A percentile compares a stretch with the other conserved stretches of the same genome.
Evolutionary conservation across 2,329 filamentous ascomycete genomes (phyloP).

Genomic region (Arachnomyces sp.): DNA sequence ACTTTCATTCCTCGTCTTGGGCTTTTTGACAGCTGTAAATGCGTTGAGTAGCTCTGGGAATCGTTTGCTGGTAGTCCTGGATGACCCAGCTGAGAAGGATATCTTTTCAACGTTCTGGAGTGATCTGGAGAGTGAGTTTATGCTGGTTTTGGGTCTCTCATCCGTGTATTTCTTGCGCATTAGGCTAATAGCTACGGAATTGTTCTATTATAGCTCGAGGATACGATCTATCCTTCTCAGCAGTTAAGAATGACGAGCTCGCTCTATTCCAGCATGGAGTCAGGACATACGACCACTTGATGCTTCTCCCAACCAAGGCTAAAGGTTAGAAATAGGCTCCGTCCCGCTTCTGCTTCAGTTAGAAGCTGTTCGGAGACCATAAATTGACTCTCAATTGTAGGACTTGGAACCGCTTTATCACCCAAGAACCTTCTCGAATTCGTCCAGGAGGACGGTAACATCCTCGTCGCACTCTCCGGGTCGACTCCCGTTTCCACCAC

Average conservation of each 20-base stretch:
- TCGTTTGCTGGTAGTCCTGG: slow-evolving; percentile 76
- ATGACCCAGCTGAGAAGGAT: slow-evolving; percentile 72
- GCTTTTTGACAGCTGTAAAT: slow-evolving; percentile 46
- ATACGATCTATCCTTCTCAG: slow-evolving; percentile 72
- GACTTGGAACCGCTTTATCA: slow-evolving; percentile 79
- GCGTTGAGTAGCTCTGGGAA: slow-evolving; percentile 73
- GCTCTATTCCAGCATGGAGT: slow-evolving; percentile 79
- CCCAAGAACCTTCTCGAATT: slow-evolving; percentile 84
- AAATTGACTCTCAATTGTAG: slow-evolving; percentile 39
- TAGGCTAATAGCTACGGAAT: slow-evolving; percentile 10
- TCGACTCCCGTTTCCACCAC: slow-evolving; percentile 62
- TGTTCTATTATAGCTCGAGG: slow-evolving; percentile 61
- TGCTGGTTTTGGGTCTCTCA: background rate
- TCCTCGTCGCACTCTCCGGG: slow-evolving; percentile 76
- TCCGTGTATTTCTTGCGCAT: background rate
- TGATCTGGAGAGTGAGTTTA: slow-evolving; percentile 38
- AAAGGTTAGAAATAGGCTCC: slow-evolving; percentile 59
- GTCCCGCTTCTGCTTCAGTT: background rate
- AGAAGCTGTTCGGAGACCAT: slow-evolving; percentile 1
- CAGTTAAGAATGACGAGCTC: slow-evolving; percentile 70
- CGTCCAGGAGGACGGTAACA: slow-evolving; percentile 83
- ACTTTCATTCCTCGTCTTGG: slow-evolving; percentile 61
- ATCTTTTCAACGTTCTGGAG: slow-evolving; percentile 69
- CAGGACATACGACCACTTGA: slow-evolving; percentile 80
- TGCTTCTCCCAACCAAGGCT: slow-evolving; percentile 80